Evolutionary conservation across 352 stramenopile species (phyloP), one percentile per base, ranked within the genome.

Genomic region (Phytophthora lateralis): DNA sequence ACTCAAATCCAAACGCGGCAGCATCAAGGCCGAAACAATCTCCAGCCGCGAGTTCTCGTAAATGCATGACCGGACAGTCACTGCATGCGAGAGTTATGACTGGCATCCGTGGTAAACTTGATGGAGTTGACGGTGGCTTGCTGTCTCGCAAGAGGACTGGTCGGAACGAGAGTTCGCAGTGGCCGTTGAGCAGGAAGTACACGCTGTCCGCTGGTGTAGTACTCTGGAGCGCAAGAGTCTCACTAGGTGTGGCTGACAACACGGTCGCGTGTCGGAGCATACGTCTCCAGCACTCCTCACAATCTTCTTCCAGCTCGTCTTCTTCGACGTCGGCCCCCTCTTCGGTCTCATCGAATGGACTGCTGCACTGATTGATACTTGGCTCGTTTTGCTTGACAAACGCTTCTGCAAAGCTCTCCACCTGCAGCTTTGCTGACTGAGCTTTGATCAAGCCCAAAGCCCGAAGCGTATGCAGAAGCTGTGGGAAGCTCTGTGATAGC

Each of bases 1-100:
- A 57, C 1, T 58, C 32, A 37, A 88, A 90, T 1, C 56, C 43
- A 32, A 88, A 90, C 26, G 71, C 48, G 17, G 69, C 72, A 3
- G 73, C 63, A 24, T 89, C 75, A 20, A 86, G 45, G 0, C 80
- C 80, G 29, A 89, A 86, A 17, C 61, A 65, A 34, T 84, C 77
- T 8, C 78, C 80, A 1, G 24, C 46, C 4, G 27, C 15, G 17
- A 90, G 67, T 5, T 72, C 66, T 47, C 64, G 69, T 49, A 84
- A 18, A 2, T 67, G 55, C 7, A 73, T 58, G 35, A 43, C 1
- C 17, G 44, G 18, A 35, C 30, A 15, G 17, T 56, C 59, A 17
- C 20, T 46, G 15, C 15, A 29, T 41, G 42, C 18, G 6, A 37
- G 15, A 21, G 27, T 15, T 32, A 15, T 20, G 20, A n/a, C 21